A percentile compares a stretch with the other conserved stretches of the same genome.
phyloP scores from a whole-genome alignment of 2,329 filamentous ascomycete genomes.

The Trichophyton rubrum region DNA sequence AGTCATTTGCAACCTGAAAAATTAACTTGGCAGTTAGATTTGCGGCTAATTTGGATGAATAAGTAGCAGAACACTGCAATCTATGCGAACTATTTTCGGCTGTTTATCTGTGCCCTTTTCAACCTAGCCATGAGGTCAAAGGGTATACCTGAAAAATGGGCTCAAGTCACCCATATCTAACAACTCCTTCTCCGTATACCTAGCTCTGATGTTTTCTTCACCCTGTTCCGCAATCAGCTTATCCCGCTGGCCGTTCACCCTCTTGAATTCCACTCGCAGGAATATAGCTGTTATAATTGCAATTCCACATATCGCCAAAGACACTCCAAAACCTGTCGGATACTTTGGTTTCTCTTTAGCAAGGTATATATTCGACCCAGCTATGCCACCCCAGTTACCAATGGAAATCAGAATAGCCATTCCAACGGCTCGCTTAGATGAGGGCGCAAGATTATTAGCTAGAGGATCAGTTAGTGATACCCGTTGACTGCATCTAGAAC shows the following conservation, averaged over 20 bases:
- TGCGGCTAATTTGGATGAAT: neutral
- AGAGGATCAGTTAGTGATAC: neutral
- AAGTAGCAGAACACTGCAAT: neutral
- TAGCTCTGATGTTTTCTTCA: constrained; percentile 23
- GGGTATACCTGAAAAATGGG: constrained; percentile 28
- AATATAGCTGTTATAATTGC: constrained; percentile 17
- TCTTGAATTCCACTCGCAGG: constrained; percentile 21
- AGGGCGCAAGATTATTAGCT: constrained; percentile 25
- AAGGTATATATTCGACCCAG: constrained; percentile 25
- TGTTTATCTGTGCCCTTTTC: neutral
- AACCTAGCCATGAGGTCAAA: constrained; percentile 1
- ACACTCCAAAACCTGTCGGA: constrained; percentile 24
- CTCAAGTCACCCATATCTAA: constrained; percentile 18
- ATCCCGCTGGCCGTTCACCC: constrained; percentile 25
- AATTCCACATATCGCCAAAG: constrained; percentile 19
- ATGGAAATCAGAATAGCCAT: constrained; percentile 33
- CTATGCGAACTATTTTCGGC: neutral
- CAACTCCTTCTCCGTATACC: constrained; percentile 26
- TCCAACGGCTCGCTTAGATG: constrained; percentile 31
- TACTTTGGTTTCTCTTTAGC: constrained; percentile 22
- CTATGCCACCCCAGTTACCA: constrained; percentile 29
- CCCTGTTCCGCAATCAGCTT: constrained; percentile 16
- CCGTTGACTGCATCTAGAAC: neutral
- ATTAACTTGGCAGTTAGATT: neutral
- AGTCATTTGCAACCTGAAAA: neutral